phyloP scores from a whole-genome alignment of 805 yeast genomes.

The Peterozyma toletana region DNA sequence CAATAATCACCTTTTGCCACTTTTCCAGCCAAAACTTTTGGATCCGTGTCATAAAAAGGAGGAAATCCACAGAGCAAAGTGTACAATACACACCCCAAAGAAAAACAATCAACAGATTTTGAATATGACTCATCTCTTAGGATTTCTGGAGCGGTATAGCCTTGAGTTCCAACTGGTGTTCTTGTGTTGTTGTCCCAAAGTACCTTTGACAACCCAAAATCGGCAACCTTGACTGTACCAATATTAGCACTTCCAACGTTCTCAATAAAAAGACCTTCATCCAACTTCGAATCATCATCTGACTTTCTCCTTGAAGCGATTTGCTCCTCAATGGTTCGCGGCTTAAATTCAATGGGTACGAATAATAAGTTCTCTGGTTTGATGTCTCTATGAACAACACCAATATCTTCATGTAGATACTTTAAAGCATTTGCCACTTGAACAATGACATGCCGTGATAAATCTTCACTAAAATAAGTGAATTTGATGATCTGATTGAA shows the following conservation, averaged over 20 bases:
- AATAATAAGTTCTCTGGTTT: conserved; percentile 76
- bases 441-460: conserved; percentile 63
- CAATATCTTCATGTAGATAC: conserved; percentile 63
- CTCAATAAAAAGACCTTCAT: conserved; percentile 50
- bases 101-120: conserved; percentile 69
- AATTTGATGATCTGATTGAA: conserved; percentile 73
- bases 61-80: conserved; percentile 70
- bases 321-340: conserved; percentile 34
- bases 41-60: conserved; percentile 69
- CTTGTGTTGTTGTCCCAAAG: conserved; percentile 43
- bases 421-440: conserved; percentile 69
- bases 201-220: conserved; percentile 62
- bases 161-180: conserved; percentile 74
- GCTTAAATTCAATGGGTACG: conserved; percentile 44
- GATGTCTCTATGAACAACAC: conserved; percentile 73
- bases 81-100: conserved; percentile 63
- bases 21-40: conserved; percentile 53
- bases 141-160: conserved; percentile 71
- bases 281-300: conserved; percentile 53
- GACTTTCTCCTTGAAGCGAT: conserved; percentile 38
- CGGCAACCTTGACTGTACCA: conserved; percentile 60
- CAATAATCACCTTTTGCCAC: conserved; percentile 66
- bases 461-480: conserved; percentile 69
- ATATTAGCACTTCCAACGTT: conserved; percentile 58
- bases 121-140: conserved; percentile 52